Evolutionary conservation across 2,329 filamentous ascomycete genomes (phyloP), one percentile per base, ranked within the genome.

Genomic region (Fonsecaea monophora): DNA sequence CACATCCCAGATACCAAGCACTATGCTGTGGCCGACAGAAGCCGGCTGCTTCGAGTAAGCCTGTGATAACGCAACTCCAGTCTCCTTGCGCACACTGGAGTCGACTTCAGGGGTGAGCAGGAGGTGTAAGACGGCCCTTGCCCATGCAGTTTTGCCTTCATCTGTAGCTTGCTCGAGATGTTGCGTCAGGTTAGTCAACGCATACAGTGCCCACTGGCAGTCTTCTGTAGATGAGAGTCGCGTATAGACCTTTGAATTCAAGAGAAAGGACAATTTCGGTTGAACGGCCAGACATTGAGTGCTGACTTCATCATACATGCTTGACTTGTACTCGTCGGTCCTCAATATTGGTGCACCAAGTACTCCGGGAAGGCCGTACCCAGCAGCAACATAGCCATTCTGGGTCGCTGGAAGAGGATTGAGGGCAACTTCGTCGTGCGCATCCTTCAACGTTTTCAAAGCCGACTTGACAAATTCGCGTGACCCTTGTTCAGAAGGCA

Each of bases 251-350:
- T 91, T 90, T 38, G 90, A 86, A 74, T 92, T 97, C 5, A 98
- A 83, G 21, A 98, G 82, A 77, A 96, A 95, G 0, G 94, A 96
- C 13, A 91, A 89, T 76, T 96, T 97, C 0, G 92, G 89, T 73
- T 88, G 89, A 73, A 90, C 90, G 25, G 86, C 77, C 40, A 89
- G 1, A 80, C 72, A 10, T 73, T 76, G 32, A 78, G 77, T 15
- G 77, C 66, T 66, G 38, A 68, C 25, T 42, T 65, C 59, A 42
- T 68, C 62, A 42, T 68, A 60, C 8, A 34, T 30, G n/a, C 60
- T 61, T 9, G 65, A 67, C 40, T 67, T 62, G 38, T 58, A 68
- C 35, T 82, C 70, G 84, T 83, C 2, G 84, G 78, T 34, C 30
- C 42, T 25, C 37, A 71, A 15, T 9, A 71, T 57, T n/a, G 62